Percentiles rank a stretch among this genome's conserved stretches.
phyloP scores from a whole-genome alignment of 805 yeast species.

The Komagataella phaffii region DNA sequence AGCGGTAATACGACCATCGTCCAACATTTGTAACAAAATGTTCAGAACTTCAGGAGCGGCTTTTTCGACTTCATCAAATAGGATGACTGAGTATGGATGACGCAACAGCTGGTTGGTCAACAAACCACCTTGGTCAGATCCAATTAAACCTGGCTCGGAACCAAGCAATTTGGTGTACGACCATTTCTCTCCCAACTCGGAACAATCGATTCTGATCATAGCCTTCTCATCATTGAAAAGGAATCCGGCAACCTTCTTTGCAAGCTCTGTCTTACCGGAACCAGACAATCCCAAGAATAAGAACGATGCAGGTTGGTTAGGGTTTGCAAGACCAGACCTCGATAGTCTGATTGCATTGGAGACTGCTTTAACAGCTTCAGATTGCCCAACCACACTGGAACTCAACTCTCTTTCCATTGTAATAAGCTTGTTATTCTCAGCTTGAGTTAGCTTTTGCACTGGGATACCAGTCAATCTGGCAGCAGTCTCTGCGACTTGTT shows the following conservation, averaged over 20 bases:
- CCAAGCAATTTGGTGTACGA: constrained; percentile 91
- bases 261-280: constrained; percentile 96
- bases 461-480: constrained; percentile 97
- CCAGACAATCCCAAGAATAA: constrained; percentile 91
- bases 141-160: constrained; percentile 95
- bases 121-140: constrained; percentile 96
- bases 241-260: constrained; percentile 93
- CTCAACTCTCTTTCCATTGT: constrained; percentile 86
- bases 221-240: constrained; percentile 93
- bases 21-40: constrained; percentile 80
- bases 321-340: constrained; percentile 92
- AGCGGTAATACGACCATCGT: constrained; percentile 92
- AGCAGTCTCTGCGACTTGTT: constrained; percentile 50
- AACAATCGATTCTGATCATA: constrained; percentile 95
- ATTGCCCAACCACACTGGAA: constrained; percentile 83
- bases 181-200: constrained; percentile 91
- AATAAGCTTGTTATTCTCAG: constrained; percentile 87
- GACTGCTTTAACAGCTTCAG: constrained; percentile 92
- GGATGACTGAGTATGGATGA: constrained; percentile 89
- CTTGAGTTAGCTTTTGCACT: constrained; percentile 84
- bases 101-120: constrained; percentile 85
- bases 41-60: constrained; percentile 98
- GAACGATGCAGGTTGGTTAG: constrained; percentile 93
- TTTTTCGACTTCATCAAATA: constrained; percentile 96
- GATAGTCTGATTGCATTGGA: constrained; percentile 88